These are phyloP conservation scores for Magnolia officinalis DNA, from an alignment of 164 flowering plant species.

Conservation along the genomic window DNA sequence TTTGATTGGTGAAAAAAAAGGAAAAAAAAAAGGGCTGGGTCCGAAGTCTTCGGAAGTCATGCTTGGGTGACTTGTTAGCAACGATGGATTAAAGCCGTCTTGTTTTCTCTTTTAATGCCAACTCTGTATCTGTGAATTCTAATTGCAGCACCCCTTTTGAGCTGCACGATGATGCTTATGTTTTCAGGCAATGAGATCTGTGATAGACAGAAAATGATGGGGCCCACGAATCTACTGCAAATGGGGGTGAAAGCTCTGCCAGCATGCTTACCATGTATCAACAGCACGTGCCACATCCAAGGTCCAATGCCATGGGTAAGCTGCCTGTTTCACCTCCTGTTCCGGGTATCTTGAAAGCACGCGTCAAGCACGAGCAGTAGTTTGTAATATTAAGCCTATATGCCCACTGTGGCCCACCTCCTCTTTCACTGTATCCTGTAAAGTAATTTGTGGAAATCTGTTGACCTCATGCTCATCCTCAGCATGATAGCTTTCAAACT, in stretches of 20 bases:
- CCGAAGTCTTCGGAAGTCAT: not conserved
- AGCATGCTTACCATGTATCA: conserved; percentile 43
- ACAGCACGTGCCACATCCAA: conserved; percentile 34
- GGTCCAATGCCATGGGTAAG: conserved; percentile 37
- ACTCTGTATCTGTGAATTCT: not conserved
- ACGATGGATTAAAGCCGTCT: not conserved
- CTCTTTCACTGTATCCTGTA: conserved; percentile 38
- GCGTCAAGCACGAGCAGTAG: conserved; percentile 69
- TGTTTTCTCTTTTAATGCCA: not conserved
- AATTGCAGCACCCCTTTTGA: conserved; percentile 93
- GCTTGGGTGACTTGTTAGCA: not conserved
- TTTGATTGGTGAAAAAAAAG: not conserved
- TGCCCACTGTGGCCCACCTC: not conserved
- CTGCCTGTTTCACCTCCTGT: conserved; percentile 66
- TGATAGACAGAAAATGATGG: conserved; percentile 31
- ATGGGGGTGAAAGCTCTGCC: conserved; percentile 39
- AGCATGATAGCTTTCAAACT: not conserved
- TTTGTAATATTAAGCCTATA: conserved; percentile 9
- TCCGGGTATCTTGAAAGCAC: conserved; percentile 82
- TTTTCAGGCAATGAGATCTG: conserved; percentile 85
- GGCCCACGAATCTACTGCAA: conserved; percentile 27
- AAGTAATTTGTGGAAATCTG: conserved; percentile 23
- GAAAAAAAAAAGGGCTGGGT: not conserved
- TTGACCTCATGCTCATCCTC: not conserved
- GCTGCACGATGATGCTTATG: conserved; percentile 94